Evolutionary conservation across 768 basidiomycete species (phyloP), one percentile per base, ranked within the genome.

Genomic region (Pleurotus sapidus): DNA sequence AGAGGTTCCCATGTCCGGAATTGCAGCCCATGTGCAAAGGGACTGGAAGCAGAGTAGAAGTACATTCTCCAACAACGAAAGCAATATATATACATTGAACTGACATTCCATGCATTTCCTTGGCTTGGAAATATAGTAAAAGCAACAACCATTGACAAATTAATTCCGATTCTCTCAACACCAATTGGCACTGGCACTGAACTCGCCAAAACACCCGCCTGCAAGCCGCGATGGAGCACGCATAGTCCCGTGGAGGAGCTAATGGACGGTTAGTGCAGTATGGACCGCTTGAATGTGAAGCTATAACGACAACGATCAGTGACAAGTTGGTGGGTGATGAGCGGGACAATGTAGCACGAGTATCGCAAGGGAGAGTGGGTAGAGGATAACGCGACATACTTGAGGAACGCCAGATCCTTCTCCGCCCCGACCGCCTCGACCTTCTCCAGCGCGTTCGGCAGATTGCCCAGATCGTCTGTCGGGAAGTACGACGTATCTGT

Each of bases 401-500:
- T 83, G 45, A 87, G 71, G 75, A 86, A 87, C 40, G 85, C 85
- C 57, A 87, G 75, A 70, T 87, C 83, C 59, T 87, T 84, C 71
- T 87, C 85, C 55, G 84, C 81, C 53, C 83, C 78, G 49, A 87
- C 76, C 49, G 81, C 81, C 64, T 87, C 84, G 38, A 84, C 84
- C 59, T 70, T 71, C 59, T 86, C 84, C 49, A 86, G 71, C 55
- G 84, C 80, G 60, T 82, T 81, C 4, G 84, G 76, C 49, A 84
- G 81, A 63, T 89, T 84, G 39, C 87, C 86, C 23, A 95, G 82
- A 63, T 97, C 95, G 62, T 97, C 95, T 3, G 91, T 94, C 2
- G 95, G 95, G 89, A 98, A 98, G 75, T 98, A 96, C 2, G 89
- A 91, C 0, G 95, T 97, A 66, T 97, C 95, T 20, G 93, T 95